These are phyloP conservation scores for Przewalskia tangutica DNA, from an alignment of 257 asterid species.

Conservation along the genomic window DNA sequence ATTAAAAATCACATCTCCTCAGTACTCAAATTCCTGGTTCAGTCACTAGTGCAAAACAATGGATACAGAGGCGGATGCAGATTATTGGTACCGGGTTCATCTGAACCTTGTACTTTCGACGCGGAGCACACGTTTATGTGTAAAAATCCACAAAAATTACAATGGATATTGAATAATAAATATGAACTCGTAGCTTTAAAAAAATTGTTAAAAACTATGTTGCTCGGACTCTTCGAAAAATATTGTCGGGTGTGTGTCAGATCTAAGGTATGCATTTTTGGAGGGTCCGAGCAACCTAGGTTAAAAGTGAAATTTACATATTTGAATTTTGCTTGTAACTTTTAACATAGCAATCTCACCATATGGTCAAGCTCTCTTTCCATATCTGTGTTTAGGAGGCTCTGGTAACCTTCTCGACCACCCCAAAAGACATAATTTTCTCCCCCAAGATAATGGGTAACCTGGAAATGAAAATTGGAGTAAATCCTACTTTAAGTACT, in stretches of 20 bases:
- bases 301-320: not conserved
- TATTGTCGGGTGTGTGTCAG: too few species aligned
- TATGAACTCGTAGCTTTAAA: too few species aligned
- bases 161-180: too few species aligned
- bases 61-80: too few species aligned
- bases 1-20: not conserved
- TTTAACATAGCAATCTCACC: constrained; percentile 30
- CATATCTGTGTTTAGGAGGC: constrained; percentile 94
- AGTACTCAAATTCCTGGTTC: not conserved
- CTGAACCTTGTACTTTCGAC: too few species aligned
- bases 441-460: constrained; percentile 94
- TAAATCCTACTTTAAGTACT: not conserved
- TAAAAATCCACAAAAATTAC: too few species aligned
- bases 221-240: too few species aligned
- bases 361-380: constrained; percentile 86
- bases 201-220: too few species aligned
- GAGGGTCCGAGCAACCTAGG: not conserved
- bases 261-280: too few species aligned
- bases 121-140: too few species aligned
- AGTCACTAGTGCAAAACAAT: too few species aligned
- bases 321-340: not conserved
- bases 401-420: constrained; percentile 97
- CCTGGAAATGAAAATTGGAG: constrained; percentile 31
- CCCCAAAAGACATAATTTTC: constrained; percentile 99
- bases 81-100: too few species aligned